A percentile compares a stretch with the other conserved stretches of the same genome.
phyloP scores from a whole-genome alignment of 331 rosid species.

The Saraca asoca region DNA sequence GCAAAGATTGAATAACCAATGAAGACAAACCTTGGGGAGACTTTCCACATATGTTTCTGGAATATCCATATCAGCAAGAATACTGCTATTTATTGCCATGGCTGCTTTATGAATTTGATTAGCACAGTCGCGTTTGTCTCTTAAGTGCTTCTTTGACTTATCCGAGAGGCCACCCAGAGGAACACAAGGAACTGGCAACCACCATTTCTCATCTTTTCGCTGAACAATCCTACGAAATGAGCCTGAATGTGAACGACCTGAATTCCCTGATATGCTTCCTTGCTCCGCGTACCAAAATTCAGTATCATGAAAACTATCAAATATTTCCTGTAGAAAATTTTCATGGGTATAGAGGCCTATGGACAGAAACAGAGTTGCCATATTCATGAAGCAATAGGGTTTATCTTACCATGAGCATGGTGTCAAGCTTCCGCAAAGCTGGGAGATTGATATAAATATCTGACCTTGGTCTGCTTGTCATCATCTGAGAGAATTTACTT shows the following conservation, averaged over 20 bases:
- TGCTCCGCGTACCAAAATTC: constrained; percentile 92
- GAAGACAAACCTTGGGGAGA: constrained; percentile 83
- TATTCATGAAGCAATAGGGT: constrained; percentile 6
- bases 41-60: constrained; percentile 69
- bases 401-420: constrained; percentile 78
- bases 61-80: constrained; percentile 86
- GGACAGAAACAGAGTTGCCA: constrained; percentile 18
- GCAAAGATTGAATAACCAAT: background rate
- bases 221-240: constrained; percentile 70
- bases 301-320: constrained; percentile 72
- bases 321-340: constrained; percentile 60
- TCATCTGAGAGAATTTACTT: constrained; percentile 55
- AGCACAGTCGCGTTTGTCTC: constrained; percentile 73
- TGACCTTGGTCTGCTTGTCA: constrained; percentile 78
- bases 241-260: constrained; percentile 56
- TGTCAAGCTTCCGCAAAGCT: constrained; percentile 85
- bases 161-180: constrained; percentile 77
- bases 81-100: constrained; percentile 83
- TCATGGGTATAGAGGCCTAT: constrained; percentile 1
- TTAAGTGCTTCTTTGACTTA: constrained; percentile 68
- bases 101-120: constrained; percentile 96
- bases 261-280: constrained; percentile 76
- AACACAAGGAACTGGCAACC: constrained; percentile 94
- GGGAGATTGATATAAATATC: constrained; percentile 92
- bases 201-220: constrained; percentile 95